These are phyloP conservation scores for Rhododendron ovatum DNA, from an alignment of 148 eudicot genomes.

Conservation along the genomic window DNA sequence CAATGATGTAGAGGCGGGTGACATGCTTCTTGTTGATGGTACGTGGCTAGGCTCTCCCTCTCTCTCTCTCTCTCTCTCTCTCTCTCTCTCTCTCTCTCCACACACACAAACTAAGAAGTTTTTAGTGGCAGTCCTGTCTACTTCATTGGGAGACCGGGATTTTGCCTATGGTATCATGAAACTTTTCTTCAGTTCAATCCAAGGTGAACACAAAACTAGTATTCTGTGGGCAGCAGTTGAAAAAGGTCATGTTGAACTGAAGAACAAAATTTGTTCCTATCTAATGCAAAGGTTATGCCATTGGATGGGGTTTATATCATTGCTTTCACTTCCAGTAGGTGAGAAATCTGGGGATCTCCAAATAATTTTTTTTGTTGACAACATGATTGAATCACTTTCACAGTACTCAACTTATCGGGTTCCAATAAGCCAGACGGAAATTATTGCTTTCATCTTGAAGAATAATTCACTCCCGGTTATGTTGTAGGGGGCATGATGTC, in stretches of 20 bases:
- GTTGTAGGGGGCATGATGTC: constrained; percentile 98
- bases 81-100: neutral
- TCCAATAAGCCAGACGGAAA: neutral
- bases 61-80: too few species aligned
- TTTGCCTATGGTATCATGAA: neutral
- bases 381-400: constrained; percentile 4
- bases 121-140: neutral
- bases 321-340: neutral
- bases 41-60: constrained; percentile 7
- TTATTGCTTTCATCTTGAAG: neutral
- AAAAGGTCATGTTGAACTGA: neutral
- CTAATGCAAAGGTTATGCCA: neutral
- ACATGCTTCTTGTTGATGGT: constrained; percentile 97
- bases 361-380: neutral
- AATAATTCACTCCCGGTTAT: neutral
- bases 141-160: neutral
- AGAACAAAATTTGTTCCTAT: too few species aligned
- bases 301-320: neutral
- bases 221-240: neutral
- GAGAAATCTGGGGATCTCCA: neutral
- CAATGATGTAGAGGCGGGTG: constrained; percentile 92
- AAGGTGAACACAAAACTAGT: neutral
- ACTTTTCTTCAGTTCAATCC: neutral
- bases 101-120: neutral
- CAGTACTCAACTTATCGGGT: neutral